Evolutionary conservation across 768 basidiomycete species (phyloP).

Genomic region (Boletus subcaerulescens): DNA sequence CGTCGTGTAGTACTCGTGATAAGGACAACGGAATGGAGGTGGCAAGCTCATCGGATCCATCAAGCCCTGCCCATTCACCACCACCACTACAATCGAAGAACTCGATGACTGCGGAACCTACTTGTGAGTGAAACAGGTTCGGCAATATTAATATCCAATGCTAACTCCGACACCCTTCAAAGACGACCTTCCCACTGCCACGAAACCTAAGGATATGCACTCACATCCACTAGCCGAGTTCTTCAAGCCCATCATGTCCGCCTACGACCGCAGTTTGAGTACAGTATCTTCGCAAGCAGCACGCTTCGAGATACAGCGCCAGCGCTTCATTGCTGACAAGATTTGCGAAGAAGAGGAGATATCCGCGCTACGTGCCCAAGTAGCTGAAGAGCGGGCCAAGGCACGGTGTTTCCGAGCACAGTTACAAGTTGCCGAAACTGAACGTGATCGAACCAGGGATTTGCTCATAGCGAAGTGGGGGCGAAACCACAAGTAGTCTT

Average conservation of each 20-base stretch:
- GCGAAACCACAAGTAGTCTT: not conserved
- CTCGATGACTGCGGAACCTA: not conserved
- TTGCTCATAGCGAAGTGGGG: conserved; percentile 8
- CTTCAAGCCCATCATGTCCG: conserved; percentile 10
- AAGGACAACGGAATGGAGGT: not conserved
- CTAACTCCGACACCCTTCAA: not conserved
- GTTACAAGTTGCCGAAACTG: conserved; percentile 1
- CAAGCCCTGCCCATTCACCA: not conserved
- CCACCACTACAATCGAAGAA: not conserved
- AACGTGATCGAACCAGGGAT: conserved; percentile 8
- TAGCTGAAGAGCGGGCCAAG: conserved; percentile 6
- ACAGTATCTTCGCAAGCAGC: conserved; percentile 2
- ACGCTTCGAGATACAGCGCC: conserved; percentile 11
- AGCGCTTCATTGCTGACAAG: conserved; percentile 5
- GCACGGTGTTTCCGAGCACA: conserved; percentile 3
- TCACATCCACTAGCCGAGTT: conserved; percentile 5
- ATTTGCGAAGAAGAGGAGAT: conserved; percentile 4
- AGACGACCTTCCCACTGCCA: not conserved
- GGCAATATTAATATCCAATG: not conserved
- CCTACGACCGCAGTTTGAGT: conserved; percentile 4
- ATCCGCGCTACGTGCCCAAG: conserved; percentile 1
- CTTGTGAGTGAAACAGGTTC: not conserved
- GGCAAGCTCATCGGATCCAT: not conserved
- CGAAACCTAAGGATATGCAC: not conserved
- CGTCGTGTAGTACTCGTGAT: not conserved